phyloP scores from a whole-genome alignment of 192 early-diverging fungal species.

The Gonapodya sp. region DNA sequence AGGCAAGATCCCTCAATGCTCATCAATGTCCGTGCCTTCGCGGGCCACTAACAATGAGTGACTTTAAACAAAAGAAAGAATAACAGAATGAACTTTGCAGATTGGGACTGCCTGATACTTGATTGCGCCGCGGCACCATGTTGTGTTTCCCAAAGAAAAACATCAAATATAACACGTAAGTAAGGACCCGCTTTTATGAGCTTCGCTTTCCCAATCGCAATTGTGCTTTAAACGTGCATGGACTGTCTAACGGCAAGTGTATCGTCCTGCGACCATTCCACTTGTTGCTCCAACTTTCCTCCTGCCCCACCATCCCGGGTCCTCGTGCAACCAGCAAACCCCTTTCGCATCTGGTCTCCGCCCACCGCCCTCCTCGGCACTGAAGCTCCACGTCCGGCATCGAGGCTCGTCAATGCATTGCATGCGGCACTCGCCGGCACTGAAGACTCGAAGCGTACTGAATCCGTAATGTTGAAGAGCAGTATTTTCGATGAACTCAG shows the following conservation, averaged over 20 bases:
- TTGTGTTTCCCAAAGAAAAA: too few relatives aligned
- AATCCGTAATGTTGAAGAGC: background rate
- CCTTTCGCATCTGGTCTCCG: background rate
- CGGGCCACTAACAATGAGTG: too few relatives aligned
- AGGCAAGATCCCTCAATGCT: too few relatives aligned
- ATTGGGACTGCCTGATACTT: too few relatives aligned
- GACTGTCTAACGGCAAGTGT: background rate
- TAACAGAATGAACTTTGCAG: too few relatives aligned
- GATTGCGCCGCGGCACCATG: too few relatives aligned
- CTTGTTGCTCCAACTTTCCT: background rate
- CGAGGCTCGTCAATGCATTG: background rate
- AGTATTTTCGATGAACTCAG: background rate
- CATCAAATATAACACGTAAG: too few relatives aligned
- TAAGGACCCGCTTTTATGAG: too few relatives aligned
- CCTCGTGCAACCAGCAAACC: background rate
- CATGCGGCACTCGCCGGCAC: background rate
- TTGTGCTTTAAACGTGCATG: too few relatives aligned
- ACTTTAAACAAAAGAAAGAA: too few relatives aligned
- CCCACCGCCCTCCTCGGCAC: background rate
- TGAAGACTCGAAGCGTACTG: background rate
- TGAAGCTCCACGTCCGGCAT: conserved; percentile 1
- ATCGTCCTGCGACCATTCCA: background rate
- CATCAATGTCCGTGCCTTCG: too few relatives aligned
- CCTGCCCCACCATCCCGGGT: background rate
- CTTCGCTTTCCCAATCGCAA: too few relatives aligned